Evolutionary conservation across 441 rosid species (phyloP).

Genomic region (Corymbia calophylla): DNA sequence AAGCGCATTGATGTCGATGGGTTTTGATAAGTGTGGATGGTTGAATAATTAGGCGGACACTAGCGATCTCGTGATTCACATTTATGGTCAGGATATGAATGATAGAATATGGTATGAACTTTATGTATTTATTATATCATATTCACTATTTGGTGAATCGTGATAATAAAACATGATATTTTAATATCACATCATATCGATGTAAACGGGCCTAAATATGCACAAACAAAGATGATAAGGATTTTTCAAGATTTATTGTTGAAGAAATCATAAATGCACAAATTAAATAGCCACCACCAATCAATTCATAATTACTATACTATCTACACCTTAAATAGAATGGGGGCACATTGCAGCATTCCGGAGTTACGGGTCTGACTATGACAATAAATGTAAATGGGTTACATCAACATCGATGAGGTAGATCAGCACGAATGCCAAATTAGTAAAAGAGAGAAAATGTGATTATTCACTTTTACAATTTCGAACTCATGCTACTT

Average conservation of each 20-base stretch:
- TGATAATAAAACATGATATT: background rate
- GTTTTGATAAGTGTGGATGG: background rate
- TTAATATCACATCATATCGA: too few species aligned
- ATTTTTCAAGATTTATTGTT: background rate
- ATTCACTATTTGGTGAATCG: background rate
- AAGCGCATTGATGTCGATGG: background rate
- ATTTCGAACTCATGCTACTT: background rate
- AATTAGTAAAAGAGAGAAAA: background rate
- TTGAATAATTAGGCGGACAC: background rate
- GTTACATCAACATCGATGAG: background rate
- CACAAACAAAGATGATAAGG: too few species aligned
- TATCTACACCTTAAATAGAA: too few species aligned
- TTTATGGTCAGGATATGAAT: background rate
- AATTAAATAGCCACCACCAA: background rate
- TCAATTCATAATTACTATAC: background rate
- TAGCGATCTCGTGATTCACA: background rate
- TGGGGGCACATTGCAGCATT: background rate
- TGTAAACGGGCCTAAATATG: background rate
- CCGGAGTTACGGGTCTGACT: background rate
- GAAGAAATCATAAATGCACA: background rate
- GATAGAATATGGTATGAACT: too few species aligned
- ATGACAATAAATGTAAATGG: background rate
- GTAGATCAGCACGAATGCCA: too few species aligned
- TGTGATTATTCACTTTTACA: background rate
- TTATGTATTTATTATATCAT: too few species aligned